phyloP scores from a whole-genome alignment of 257 asterid genomes.

The Nicotiana tabacum region DNA sequence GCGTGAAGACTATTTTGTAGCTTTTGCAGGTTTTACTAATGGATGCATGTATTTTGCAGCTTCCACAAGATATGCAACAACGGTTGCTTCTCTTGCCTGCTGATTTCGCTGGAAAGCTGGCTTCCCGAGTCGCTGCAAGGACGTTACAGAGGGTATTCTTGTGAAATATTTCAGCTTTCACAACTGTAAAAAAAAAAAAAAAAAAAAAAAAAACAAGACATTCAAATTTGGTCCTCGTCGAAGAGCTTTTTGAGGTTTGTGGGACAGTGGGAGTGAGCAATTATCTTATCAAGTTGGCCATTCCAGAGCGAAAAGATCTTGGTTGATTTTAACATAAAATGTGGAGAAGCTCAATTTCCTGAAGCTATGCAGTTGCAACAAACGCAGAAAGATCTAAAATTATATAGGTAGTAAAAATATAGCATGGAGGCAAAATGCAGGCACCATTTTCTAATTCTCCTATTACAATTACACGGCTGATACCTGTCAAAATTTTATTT shows the following conservation, averaged over 20 bases:
- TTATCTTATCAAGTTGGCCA: neutral
- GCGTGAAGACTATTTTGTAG: neutral
- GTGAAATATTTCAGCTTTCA: conserved; percentile 17
- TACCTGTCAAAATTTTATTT: neutral
- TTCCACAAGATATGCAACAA: conserved; percentile 70
- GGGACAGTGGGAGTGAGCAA: neutral
- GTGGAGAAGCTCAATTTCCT: neutral
- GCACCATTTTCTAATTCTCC: neutral
- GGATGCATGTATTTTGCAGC: conserved; percentile 38
- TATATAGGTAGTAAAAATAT: neutral
- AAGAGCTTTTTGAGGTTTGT: neutral
- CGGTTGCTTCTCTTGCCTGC: conserved; percentile 59
- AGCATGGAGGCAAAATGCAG: neutral
- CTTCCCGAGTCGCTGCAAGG: conserved; percentile 74
- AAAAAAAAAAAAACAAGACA: neutral
- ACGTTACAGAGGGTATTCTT: conserved; percentile 56
- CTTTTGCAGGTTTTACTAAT: neutral
- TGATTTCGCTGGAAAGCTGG: conserved; percentile 57
- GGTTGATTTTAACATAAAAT: neutral
- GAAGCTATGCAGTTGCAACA: neutral
- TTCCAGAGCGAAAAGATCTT: neutral
- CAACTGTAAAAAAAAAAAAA: neutral
- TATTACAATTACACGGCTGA: neutral
- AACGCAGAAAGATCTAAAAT: neutral
- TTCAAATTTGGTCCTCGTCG: neutral